Conservation (phyloP, 2,329 filamentous ascomycete genomes). For the Colletotrichum shisoi region DNA sequence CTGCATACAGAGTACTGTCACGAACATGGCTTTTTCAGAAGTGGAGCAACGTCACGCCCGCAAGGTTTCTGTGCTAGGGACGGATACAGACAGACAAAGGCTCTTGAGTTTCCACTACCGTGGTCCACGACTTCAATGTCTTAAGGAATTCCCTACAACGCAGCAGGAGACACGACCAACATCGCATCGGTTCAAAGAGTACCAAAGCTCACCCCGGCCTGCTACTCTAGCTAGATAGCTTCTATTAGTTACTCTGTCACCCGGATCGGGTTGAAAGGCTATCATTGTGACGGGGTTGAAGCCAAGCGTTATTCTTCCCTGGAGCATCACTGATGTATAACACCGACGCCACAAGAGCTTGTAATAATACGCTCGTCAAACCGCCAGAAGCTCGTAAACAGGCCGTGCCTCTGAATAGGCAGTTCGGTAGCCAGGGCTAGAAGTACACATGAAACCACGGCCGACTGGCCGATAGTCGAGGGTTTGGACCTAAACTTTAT, state of each 20-base stretch:
- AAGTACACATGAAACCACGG: not conserved
- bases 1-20: too few relatives aligned
- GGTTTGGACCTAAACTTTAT: constrained; percentile 1
- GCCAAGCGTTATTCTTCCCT: not conserved
- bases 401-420: not conserved
- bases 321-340: not conserved
- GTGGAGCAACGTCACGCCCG: too few relatives aligned
- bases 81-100: too few relatives aligned
- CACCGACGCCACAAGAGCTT: not conserved
- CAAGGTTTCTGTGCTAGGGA: too few relatives aligned
- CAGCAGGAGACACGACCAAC: too few relatives aligned
- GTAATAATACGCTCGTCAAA: not conserved
- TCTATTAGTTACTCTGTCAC: not conserved
- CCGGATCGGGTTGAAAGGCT: not conserved
- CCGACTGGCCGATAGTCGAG: not conserved
- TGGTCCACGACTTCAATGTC: too few relatives aligned
- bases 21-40: too few relatives aligned
- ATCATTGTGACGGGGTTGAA: not conserved
- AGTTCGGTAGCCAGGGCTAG: not conserved
- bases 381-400: not conserved
- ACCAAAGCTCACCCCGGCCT: not conserved
- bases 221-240: not conserved
- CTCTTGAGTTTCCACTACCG: too few relatives aligned
- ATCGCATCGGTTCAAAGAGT: too few relatives aligned
- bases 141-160: too few relatives aligned